Percentiles rank a stretch among this genome's conserved stretches.
Conservation (phyloP, 2,329 filamentous ascomycete species). For the Sporothrix euskadiensis region DNA sequence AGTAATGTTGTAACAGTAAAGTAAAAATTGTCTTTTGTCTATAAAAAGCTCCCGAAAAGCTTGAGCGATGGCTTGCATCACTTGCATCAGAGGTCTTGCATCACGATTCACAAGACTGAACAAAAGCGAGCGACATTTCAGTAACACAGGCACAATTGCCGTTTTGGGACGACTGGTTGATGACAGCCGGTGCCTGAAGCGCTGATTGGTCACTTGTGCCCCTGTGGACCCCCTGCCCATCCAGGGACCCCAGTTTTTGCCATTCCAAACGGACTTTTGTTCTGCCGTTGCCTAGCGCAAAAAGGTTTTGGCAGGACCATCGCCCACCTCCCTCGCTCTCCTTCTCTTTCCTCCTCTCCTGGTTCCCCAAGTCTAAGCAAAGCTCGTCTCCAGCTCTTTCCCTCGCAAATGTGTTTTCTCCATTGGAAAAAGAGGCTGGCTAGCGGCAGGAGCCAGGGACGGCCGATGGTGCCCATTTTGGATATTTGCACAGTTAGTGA, state of each 20-base stretch:
- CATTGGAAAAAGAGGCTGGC: conserved; percentile 13
- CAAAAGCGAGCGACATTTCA: background rate
- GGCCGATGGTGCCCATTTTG: background rate
- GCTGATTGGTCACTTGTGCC: conserved; percentile 11
- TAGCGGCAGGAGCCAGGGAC: conserved; percentile 12
- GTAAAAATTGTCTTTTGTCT: background rate
- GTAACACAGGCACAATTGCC: background rate
- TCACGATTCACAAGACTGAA: background rate
- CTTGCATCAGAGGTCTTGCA: background rate
- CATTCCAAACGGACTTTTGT: conserved; percentile 33
- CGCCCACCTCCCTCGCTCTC: conserved; percentile 37
- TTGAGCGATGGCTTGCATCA: background rate
- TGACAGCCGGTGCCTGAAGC: background rate
- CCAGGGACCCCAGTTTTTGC: background rate
- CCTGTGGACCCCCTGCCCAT: background rate
- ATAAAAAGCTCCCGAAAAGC: background rate
- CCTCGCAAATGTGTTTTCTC: background rate
- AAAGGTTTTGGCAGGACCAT: conserved; percentile 41
- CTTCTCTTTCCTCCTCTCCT: conserved; percentile 29
- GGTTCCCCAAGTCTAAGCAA: no score
- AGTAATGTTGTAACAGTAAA: background rate
- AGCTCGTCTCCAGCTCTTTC: conserved; percentile 29
- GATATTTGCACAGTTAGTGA: background rate
- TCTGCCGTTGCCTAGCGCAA: conserved; percentile 39
- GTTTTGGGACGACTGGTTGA: background rate